Base-by-base conservation (phyloP, 1,139 yeast species). In the Meyerozyma carpophila region DNA sequence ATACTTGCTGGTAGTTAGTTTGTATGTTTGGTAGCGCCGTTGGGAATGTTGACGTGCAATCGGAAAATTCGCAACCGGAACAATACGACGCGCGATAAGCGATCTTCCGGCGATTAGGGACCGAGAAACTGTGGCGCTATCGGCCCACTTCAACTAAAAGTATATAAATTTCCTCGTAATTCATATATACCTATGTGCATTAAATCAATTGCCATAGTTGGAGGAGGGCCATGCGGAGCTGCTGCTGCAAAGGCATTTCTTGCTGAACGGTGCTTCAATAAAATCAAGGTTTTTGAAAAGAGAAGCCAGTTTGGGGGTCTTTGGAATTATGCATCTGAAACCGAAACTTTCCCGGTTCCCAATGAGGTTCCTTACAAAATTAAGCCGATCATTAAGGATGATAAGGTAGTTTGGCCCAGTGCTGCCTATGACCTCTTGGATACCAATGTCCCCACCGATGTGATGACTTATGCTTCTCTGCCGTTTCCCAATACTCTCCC, bases 361-460 rank as follows among this genome's bases (percentile, higher is more conserved):
- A 45, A 54, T 32, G 58, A 55, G 32, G 31, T 44, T 32, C 53
- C 57, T 13, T 45, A 52, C 41, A 56, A 51, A 24, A 45, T 51
- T 27, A 51, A 48, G 37, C 59, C 59, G 10, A 44, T 56, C 8
- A 50, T 41, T 44, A 47, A 45, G 34, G 48, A 53, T 2, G 55
- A 56, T n/a, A 47, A 53, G 25, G 64, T 58, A 47, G 55, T 65
- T 8, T 68, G 73, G 58, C 66, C 70, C 21, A 57, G 70, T 25
- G 75, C 82, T 2, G 68, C 75, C 44, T 78, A 79, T 54, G 65
- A 71, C 41, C 61, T 70, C 39, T 63, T 83, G 44, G 86, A 80
- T 53, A 79, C 88, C 8, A 83, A 83, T 55, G 81, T 82, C 34
- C 84, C 82, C 16, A 69, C 68, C 43, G 66, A 64, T 36, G 57